Percentiles rank a stretch among this genome's conserved stretches.
Evolutionary conservation across 768 basidiomycete genomes (phyloP).

Genomic region (Lentinula sp.): DNA sequence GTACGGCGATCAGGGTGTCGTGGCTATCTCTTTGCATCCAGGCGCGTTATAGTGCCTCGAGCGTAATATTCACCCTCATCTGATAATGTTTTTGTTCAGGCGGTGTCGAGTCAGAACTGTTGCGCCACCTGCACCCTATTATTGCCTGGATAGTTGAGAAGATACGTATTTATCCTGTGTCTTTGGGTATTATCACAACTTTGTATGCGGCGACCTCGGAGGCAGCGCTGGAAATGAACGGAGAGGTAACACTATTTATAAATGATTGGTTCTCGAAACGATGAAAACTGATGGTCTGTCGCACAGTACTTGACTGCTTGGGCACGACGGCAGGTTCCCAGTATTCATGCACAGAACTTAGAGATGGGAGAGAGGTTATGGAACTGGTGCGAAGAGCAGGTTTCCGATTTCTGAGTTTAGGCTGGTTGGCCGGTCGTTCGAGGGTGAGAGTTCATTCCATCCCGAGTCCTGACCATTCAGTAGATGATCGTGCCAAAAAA

Average conservation of each 20-base stretch:
- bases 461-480: not conserved
- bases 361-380: slow-evolving; percentile 18
- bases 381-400: slow-evolving; percentile 21
- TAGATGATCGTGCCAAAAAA: not conserved
- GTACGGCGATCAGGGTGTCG: slow-evolving; percentile 23
- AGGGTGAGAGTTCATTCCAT: not conserved
- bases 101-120: slow-evolving; percentile 19
- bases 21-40: slow-evolving; percentile 24
- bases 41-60: slow-evolving; percentile 10
- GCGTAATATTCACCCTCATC: not conserved
- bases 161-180: slow-evolving; percentile 14
- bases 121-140: slow-evolving; percentile 17
- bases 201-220: slow-evolving; percentile 20
- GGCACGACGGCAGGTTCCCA: slow-evolving; percentile 17
- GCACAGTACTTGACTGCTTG: slow-evolving; percentile 19
- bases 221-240: slow-evolving; percentile 17
- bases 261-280: not conserved
- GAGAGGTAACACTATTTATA: slow-evolving; percentile 13
- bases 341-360: slow-evolving; percentile 13
- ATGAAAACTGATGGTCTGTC: not conserved
- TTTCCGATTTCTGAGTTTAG: slow-evolving; percentile 5
- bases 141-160: slow-evolving; percentile 15
- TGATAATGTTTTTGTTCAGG: slow-evolving; percentile 4
- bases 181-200: slow-evolving; percentile 16
- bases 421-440: not conserved